Conservation (phyloP, 2,329 filamentous ascomycete species). For the Fusarium robinianum region DNA sequence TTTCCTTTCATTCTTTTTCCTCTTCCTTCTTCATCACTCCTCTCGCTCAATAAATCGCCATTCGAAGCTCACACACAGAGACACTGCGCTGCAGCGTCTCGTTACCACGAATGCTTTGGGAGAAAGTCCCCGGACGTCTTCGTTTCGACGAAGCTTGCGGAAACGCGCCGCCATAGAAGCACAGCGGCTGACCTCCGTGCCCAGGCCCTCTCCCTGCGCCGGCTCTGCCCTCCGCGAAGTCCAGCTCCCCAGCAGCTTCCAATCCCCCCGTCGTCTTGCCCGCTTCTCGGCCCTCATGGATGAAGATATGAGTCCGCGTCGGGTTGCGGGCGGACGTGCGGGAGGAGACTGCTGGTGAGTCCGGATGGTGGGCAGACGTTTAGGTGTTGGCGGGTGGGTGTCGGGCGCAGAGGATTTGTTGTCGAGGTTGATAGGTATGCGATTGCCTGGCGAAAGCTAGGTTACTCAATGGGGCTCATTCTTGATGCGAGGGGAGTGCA, state of each 20-base stretch:
- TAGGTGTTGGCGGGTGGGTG: slow-evolving; percentile 51
- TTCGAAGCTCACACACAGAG: slow-evolving; percentile 98
- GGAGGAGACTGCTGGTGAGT: slow-evolving; percentile 21
- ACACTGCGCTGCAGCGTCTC: slow-evolving; percentile 44
- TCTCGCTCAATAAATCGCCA: slow-evolving; percentile 99
- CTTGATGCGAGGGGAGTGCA: slow-evolving; percentile 87
- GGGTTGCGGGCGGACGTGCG: slow-evolving; percentile 30
- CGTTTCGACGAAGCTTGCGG: slow-evolving; percentile 62
- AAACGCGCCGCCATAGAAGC: slow-evolving; percentile 99
- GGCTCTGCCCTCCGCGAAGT: slow-evolving; percentile 53
- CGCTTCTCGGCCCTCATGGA: slow-evolving; percentile 62
- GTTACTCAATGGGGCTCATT: slow-evolving; percentile 99
- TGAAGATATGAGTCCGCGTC: slow-evolving; percentile 84
- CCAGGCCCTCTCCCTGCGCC: slow-evolving; percentile 54
- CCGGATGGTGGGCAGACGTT: slow-evolving; percentile 52
- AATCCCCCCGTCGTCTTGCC: slow-evolving; percentile 40
- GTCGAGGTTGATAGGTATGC: slow-evolving; percentile 99
- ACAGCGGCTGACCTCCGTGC: slow-evolving; percentile 82
- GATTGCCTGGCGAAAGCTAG: slow-evolving; percentile 72
- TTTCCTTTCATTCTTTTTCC: slow-evolving; percentile 26
- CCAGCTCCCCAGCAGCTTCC: slow-evolving; percentile 30
- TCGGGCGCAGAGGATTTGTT: slow-evolving; percentile 68
- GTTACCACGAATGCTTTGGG: slow-evolving; percentile 75
- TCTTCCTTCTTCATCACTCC: slow-evolving; percentile 56
- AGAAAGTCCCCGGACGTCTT: slow-evolving; percentile 99